phyloP scores from a whole-genome alignment of 441 rosid species.

The Erysimum pusillum region DNA sequence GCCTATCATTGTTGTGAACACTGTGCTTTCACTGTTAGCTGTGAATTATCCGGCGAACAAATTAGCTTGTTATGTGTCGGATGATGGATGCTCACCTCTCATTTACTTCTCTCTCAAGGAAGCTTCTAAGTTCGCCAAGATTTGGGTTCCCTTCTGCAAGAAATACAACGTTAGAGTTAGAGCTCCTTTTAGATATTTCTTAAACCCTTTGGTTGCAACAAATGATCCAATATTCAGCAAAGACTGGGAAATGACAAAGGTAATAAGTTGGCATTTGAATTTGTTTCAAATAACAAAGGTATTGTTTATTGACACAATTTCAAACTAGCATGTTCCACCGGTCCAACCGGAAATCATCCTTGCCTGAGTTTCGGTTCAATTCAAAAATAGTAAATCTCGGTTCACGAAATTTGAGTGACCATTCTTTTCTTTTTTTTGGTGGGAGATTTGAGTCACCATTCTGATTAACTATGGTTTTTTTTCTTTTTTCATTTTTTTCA shows the following conservation, averaged over 20 bases:
- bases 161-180: no score
- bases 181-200: not conserved
- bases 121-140: conserved; percentile 68
- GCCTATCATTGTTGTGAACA: conserved; percentile 59
- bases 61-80: conserved; percentile 81
- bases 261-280: not conserved
- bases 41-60: conserved; percentile 75
- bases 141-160: conserved; percentile 77
- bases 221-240: conserved; percentile 45
- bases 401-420: no score
- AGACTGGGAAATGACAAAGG: conserved; percentile 64
- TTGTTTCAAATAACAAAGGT: no score
- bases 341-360: no score
- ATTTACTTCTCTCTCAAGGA: conserved; percentile 64
- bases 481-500: no score
- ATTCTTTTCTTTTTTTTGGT: no score
- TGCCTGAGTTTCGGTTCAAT: no score
- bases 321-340: no score
- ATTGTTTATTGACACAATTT: no score
- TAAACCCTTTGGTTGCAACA: not conserved
- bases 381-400: no score
- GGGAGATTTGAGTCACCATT: no score
- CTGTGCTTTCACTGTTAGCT: conserved; percentile 74
- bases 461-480: no score
- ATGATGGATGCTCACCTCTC: conserved; percentile 68